Evolutionary conservation across 2,329 filamentous ascomycete genomes (phyloP).

Genomic region (Sclerotinia minor): DNA sequence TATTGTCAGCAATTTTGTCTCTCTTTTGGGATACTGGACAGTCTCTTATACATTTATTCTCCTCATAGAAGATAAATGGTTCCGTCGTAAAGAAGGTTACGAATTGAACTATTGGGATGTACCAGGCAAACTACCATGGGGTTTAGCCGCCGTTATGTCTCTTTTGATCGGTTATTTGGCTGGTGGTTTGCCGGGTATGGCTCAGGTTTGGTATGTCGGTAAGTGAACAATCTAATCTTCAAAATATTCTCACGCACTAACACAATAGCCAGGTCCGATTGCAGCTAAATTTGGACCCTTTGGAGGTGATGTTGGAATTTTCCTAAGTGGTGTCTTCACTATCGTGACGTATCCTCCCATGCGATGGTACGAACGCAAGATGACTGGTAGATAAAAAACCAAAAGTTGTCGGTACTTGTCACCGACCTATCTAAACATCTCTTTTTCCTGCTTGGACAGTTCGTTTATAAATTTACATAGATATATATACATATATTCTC

Average conservation of each 20-base stretch:
- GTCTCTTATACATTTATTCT: conserved; percentile 39
- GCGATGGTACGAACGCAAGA: conserved; percentile 38
- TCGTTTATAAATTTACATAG: background rate
- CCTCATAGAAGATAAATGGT: conserved; percentile 38
- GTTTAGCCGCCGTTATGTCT: conserved; percentile 37
- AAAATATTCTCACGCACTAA: background rate
- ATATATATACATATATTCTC: background rate
- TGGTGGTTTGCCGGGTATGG: conserved; percentile 40
- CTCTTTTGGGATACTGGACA: conserved; percentile 40
- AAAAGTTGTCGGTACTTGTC: background rate
- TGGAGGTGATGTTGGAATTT: conserved; percentile 41
- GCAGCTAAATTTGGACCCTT: conserved; percentile 37
- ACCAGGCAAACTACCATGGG: conserved; percentile 36
- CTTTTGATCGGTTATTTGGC: conserved; percentile 38
- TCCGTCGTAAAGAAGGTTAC: conserved; percentile 36
- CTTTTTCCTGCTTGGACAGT: background rate
- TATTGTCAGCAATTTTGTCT: conserved; percentile 40
- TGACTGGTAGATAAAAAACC: conserved; percentile 30
- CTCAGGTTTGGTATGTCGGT: conserved; percentile 40
- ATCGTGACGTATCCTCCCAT: conserved; percentile 36
- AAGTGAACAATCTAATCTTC: conserved; percentile 17
- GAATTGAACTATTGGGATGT: conserved; percentile 38
- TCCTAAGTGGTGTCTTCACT: conserved; percentile 35
- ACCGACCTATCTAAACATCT: background rate
- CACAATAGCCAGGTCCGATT: conserved; percentile 33